A percentile compares a stretch with the other conserved stretches of the same genome.
Evolutionary conservation across 352 stramenopile species (phyloP).

Genomic region (Phytophthora meadii): DNA sequence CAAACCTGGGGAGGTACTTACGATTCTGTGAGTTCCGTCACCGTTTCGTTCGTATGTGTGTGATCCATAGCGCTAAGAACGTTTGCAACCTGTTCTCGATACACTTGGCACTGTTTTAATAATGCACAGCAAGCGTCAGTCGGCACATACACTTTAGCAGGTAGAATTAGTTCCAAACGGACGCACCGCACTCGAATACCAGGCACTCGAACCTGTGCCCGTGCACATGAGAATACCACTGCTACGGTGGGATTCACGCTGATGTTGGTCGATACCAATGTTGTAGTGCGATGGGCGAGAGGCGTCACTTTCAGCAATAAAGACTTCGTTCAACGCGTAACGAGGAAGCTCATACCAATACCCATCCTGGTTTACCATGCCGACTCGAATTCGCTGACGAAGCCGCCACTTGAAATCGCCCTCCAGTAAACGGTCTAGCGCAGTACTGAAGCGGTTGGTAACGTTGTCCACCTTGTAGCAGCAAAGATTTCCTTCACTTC

Average conservation of each 20-base stretch:
- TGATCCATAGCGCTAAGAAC: slow-evolving; percentile 87
- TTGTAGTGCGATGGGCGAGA: slow-evolving; percentile 89
- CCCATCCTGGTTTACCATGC: slow-evolving; percentile 90
- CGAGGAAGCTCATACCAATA: slow-evolving; percentile 88
- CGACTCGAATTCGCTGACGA: slow-evolving; percentile 85
- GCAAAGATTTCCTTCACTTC: slow-evolving; percentile 88
- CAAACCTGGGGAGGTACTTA: slow-evolving; percentile 34
- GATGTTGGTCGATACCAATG: slow-evolving; percentile 89
- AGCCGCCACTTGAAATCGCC: slow-evolving; percentile 85
- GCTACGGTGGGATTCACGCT: slow-evolving; percentile 88
- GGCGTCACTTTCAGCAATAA: slow-evolving; percentile 88
- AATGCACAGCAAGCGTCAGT: slow-evolving; percentile 6
- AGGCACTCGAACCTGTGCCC: slow-evolving; percentile 87
- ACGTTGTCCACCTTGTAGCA: slow-evolving; percentile 88
- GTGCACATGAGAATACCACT: slow-evolving; percentile 91
- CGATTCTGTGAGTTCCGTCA: slow-evolving; percentile 88
- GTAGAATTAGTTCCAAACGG: neutral
- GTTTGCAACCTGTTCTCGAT: slow-evolving; percentile 86
- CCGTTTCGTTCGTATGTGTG: slow-evolving; percentile 88
- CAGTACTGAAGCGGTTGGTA: slow-evolving; percentile 72
- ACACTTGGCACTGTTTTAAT: slow-evolving; percentile 76
- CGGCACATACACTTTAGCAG: neutral
- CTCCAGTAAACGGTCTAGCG: slow-evolving; percentile 68
- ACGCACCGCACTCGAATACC: slow-evolving; percentile 88
- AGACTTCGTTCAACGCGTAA: slow-evolving; percentile 90